These are phyloP conservation scores for Cystofilobasidium macerans DNA, from an alignment of 768 basidiomycete genomes.

Conservation along the genomic window DNA sequence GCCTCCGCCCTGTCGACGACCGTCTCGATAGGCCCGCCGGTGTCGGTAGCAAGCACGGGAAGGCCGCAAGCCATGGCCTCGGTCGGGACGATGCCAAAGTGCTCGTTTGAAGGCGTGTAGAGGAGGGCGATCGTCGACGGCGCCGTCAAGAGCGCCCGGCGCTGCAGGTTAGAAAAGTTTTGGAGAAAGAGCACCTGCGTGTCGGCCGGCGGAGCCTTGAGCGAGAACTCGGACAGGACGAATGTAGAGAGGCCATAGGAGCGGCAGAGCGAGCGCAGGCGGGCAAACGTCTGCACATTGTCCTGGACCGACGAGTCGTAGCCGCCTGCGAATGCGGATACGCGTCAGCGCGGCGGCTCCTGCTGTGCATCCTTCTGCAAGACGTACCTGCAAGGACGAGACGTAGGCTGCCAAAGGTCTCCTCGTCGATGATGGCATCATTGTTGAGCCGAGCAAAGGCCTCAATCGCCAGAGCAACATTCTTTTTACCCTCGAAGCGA, in stretches of 20 bases:
- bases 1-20: conserved; percentile 42
- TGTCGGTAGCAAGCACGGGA: conserved; percentile 75
- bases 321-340: conserved; percentile 50
- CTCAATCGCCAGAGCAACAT: conserved; percentile 64
- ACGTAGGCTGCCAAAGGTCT: conserved; percentile 42
- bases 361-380: too few relatives aligned
- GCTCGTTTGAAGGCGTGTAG: conserved; percentile 90
- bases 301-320: conserved; percentile 81
- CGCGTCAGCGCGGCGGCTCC: too few relatives aligned
- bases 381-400: conserved; percentile 66
- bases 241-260: conserved; percentile 47
- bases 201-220: conserved; percentile 30
- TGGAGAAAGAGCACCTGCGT: conserved; percentile 74
- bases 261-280: conserved; percentile 53
- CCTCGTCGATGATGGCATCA: conserved; percentile 28
- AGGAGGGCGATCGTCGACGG: conserved; percentile 60
- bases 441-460: conserved; percentile 54
- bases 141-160: conserved; percentile 63
- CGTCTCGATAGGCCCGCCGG: conserved; percentile 76
- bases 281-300: conserved; percentile 56
- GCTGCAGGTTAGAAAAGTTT: conserved; percentile 77
- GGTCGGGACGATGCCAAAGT: conserved; percentile 92
- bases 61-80: conserved; percentile 89
- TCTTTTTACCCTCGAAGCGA: conserved; percentile 93
- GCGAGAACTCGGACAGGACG: conserved; percentile 27